A percentile compares a stretch with the other conserved stretches of the same genome.
phyloP scores from a whole-genome alignment of 2,329 filamentous ascomycete genomes.

The Alternaria consortialis region DNA sequence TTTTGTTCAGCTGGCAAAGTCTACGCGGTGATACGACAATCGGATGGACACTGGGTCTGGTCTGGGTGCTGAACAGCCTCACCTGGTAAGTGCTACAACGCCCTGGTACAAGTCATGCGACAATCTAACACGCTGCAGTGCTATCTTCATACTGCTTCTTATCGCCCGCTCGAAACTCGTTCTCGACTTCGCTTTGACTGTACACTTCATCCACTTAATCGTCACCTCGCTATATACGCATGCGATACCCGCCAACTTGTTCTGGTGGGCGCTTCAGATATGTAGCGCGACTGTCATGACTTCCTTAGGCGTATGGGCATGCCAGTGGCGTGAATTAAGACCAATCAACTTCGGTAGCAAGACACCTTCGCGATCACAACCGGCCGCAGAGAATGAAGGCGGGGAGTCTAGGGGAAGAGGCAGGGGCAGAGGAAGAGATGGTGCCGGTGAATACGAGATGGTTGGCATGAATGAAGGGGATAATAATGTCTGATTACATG shows the following conservation, averaged over 20 bases:
- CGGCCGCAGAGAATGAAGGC: conserved; percentile 45
- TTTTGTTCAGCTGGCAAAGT: conserved; percentile 70
- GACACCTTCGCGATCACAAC: conserved; percentile 35
- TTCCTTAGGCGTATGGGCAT: conserved; percentile 85
- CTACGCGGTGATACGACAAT: conserved; percentile 73
- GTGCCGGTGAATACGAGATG: conserved; percentile 60
- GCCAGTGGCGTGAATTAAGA: conserved; percentile 85
- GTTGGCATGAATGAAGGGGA: conserved; percentile 53
- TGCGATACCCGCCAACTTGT: conserved; percentile 75
- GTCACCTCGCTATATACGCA: conserved; percentile 81
- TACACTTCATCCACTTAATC: conserved; percentile 84
- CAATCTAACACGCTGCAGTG: conserved; percentile 61
- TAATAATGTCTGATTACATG: conserved; percentile 43
- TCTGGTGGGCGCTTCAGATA: conserved; percentile 84
- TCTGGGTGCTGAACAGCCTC: conserved; percentile 72
- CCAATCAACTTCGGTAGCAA: conserved; percentile 86
- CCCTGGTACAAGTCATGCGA: neutral
- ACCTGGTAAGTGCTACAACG: conserved; percentile 62
- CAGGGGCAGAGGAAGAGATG: conserved; percentile 55
- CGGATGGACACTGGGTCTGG: conserved; percentile 73
- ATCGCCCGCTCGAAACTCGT: conserved; percentile 92
- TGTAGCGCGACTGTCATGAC: conserved; percentile 70
- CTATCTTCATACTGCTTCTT: conserved; percentile 82
- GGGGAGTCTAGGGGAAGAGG: conserved; percentile 53
- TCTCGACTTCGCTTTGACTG: conserved; percentile 90